Conservation (phyloP, 345 rosid genomes). For the Citrus maxima region DNA sequence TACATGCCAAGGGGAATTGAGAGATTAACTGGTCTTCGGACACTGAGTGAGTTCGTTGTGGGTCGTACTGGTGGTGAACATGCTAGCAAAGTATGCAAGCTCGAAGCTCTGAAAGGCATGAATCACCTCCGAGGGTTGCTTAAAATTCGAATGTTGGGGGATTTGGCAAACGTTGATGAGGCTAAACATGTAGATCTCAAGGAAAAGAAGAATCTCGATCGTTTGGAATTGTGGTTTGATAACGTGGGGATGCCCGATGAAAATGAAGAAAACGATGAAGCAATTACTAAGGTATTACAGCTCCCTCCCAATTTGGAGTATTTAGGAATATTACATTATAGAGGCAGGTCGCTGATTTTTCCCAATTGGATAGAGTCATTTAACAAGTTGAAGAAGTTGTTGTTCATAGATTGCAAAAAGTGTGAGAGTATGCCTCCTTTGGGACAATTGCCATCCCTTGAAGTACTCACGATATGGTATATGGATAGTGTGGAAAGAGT, state of each 20-base stretch:
- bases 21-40: not conserved
- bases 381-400: not conserved
- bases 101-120: not conserved
- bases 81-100: not conserved
- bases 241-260: not conserved
- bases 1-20: slow-evolving; percentile 12
- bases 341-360: not conserved
- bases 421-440: too few species aligned
- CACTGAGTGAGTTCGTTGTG: not conserved
- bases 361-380: not conserved
- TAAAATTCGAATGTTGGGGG: not conserved
- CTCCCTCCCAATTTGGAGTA: not conserved
- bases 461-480: too few species aligned
- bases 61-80: not conserved
- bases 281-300: not conserved
- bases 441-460: too few species aligned
- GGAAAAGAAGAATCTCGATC: not conserved
- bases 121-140: not conserved
- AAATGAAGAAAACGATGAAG: not conserved
- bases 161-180: not conserved
- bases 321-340: not conserved
- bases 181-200: not conserved
- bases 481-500: not conserved
- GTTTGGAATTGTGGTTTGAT: not conserved
- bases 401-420: too few species aligned